Conservation (phyloP, 73 alveolate species). For the Uronychia binucleata region DNA sequence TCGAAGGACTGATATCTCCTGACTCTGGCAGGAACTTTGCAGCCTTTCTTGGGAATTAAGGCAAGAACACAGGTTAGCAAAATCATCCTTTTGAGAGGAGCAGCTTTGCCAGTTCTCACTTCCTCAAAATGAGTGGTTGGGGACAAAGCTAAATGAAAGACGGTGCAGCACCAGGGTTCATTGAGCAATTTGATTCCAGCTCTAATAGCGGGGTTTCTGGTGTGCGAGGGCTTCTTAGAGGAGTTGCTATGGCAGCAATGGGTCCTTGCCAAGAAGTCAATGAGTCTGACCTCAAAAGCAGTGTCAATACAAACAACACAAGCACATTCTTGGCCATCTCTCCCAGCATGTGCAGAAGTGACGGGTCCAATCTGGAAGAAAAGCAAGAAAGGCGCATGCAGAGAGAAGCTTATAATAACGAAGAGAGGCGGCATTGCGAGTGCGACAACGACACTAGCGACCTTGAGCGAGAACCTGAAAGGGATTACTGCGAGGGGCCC, state of each 20-base stretch:
- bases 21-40: background rate
- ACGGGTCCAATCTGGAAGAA: background rate
- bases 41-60: background rate
- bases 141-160: background rate
- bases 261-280: too few species aligned
- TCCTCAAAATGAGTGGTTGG: background rate
- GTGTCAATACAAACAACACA: background rate
- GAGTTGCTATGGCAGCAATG: too few species aligned
- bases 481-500: too few species aligned
- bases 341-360: background rate
- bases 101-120: background rate
- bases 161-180: background rate
- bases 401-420: background rate
- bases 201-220: background rate
- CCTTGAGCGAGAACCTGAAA: too few species aligned
- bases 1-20: background rate
- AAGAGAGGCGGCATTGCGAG: background rate
- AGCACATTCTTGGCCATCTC: background rate
- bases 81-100: too few species aligned
- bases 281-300: background rate
- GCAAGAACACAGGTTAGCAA: background rate
- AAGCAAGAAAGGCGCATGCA: background rate
- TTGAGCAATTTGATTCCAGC: background rate
- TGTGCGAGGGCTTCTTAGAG: too few species aligned
- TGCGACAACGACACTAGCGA: background rate